phyloP scores from a whole-genome alignment of 2,329 filamentous ascomycete genomes.

The Aspergillus brasiliensis region DNA sequence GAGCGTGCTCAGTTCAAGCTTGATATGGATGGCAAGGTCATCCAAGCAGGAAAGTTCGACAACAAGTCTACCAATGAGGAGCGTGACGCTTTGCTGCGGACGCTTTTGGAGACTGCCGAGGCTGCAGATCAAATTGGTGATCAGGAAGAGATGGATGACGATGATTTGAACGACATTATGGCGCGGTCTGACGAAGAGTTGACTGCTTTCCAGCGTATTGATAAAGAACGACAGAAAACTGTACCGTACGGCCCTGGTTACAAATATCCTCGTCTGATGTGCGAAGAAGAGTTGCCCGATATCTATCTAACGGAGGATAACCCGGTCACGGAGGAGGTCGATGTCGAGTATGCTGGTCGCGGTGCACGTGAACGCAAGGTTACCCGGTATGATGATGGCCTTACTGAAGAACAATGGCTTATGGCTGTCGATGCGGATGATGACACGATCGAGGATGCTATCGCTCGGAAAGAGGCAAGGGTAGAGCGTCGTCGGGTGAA shows the following conservation, averaged over 20 bases:
- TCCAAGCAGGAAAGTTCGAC: slow-evolving; percentile 98
- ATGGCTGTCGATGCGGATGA: slow-evolving; percentile 98
- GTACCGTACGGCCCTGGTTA: slow-evolving; percentile 71
- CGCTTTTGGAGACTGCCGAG: slow-evolving; percentile 80
- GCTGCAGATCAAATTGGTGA: slow-evolving; percentile 72
- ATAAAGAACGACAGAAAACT: slow-evolving; percentile 69
- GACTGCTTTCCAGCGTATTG: slow-evolving; percentile 75
- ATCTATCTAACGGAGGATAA: slow-evolving; percentile 90
- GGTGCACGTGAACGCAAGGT: slow-evolving; percentile 93
- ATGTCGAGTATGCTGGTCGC: slow-evolving; percentile 74
- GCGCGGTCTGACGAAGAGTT: slow-evolving; percentile 85
- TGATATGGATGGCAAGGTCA: slow-evolving; percentile 99
- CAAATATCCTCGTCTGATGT: slow-evolving; percentile 76
- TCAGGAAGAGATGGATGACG: slow-evolving; percentile 97
- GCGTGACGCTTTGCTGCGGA: slow-evolving; percentile 93
- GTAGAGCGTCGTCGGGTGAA: slow-evolving; percentile 79
- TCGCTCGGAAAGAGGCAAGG: slow-evolving; percentile 82
- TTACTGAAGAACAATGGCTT: slow-evolving; percentile 98
- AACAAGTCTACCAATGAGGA: slow-evolving; percentile 99
- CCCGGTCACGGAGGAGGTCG: slow-evolving; percentile 75
- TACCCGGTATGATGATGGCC: slow-evolving; percentile 93
- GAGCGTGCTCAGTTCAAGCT: slow-evolving; percentile 97
- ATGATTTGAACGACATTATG: slow-evolving; percentile 93
- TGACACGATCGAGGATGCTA: slow-evolving; percentile 88
- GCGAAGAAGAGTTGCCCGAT: slow-evolving; percentile 84